These are phyloP conservation scores for Salix viminalis DNA, from an alignment of 345 rosid species.

Conservation along the genomic window DNA sequence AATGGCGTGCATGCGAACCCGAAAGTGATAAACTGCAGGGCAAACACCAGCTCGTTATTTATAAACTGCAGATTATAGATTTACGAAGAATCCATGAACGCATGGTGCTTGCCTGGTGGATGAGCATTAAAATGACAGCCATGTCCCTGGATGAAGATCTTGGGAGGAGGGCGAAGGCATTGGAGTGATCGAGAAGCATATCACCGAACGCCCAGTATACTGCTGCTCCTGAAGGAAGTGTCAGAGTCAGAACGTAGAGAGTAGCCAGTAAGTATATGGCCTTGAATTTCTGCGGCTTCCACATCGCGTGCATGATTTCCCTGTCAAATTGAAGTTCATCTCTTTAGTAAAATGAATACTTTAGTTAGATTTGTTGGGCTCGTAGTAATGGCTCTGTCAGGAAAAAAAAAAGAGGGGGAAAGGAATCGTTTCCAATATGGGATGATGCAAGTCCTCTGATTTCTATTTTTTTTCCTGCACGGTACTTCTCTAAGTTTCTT, in stretches of 20 bases:
- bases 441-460: background rate
- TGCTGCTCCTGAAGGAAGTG: conserved; percentile 90
- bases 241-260: conserved; percentile 79
- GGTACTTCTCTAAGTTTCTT: background rate
- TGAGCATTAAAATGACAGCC: conserved; percentile 92
- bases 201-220: conserved; percentile 99
- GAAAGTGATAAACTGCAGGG: conserved; percentile 77
- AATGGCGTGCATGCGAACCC: conserved; percentile 96
- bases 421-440: background rate
- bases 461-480: background rate
- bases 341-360: background rate
- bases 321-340: conserved; percentile 31
- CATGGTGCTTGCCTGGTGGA: conserved; percentile 64
- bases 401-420: background rate
- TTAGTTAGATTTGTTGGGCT: background rate
- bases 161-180: conserved; percentile 91
- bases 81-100: background rate
- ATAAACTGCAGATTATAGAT: too few relatives aligned
- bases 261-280: conserved; percentile 85
- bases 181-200: conserved; percentile 89
- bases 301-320: conserved; percentile 99
- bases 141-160: conserved; percentile 66
- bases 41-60: background rate
- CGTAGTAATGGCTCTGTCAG: background rate
- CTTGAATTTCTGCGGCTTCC: conserved; percentile 99